A percentile compares a stretch with the other conserved stretches of the same genome.
These are phyloP conservation scores for Mucuna pruriens DNA, from an alignment of 306 rosid species.

Conservation along the genomic window DNA sequence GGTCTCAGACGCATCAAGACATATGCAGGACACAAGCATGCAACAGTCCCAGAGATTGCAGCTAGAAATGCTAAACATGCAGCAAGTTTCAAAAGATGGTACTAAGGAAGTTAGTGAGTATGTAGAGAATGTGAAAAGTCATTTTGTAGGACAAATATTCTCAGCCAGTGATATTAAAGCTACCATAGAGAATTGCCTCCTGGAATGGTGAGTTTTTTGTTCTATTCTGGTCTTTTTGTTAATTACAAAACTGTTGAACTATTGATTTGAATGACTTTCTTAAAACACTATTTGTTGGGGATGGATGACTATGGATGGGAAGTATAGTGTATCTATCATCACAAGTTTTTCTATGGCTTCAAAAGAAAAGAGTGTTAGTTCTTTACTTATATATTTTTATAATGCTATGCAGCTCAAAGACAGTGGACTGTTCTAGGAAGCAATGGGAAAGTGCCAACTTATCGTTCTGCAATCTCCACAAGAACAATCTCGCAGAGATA, in stretches of 20 bases:
- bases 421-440: slow-evolving; percentile 53
- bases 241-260: no score
- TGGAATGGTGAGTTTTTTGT: slow-evolving; percentile 64
- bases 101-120: slow-evolving; percentile 53
- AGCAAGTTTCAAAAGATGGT: slow-evolving; percentile 65
- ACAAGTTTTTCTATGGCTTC: neutral
- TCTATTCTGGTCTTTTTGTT: neutral
- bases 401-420: slow-evolving; percentile 67
- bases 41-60: slow-evolving; percentile 60
- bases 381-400: neutral
- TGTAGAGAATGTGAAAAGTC: slow-evolving; percentile 53
- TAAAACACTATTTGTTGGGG: neutral
- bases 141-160: slow-evolving; percentile 54
- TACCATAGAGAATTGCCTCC: slow-evolving; percentile 58
- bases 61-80: slow-evolving; percentile 62
- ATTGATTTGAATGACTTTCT: no score
- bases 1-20: slow-evolving; percentile 79
- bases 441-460: slow-evolving; percentile 72
- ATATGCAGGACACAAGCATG: slow-evolving; percentile 53
- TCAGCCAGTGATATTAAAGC: slow-evolving; percentile 52
- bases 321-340: no score
- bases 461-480: slow-evolving; percentile 52
- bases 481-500: slow-evolving; percentile 54
- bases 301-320: slow-evolving; percentile 4
- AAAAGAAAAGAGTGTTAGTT: neutral